phyloP scores from a whole-genome alignment of 1,284 basidiomycete genomes.

The Stygiomarasmius scandens region DNA sequence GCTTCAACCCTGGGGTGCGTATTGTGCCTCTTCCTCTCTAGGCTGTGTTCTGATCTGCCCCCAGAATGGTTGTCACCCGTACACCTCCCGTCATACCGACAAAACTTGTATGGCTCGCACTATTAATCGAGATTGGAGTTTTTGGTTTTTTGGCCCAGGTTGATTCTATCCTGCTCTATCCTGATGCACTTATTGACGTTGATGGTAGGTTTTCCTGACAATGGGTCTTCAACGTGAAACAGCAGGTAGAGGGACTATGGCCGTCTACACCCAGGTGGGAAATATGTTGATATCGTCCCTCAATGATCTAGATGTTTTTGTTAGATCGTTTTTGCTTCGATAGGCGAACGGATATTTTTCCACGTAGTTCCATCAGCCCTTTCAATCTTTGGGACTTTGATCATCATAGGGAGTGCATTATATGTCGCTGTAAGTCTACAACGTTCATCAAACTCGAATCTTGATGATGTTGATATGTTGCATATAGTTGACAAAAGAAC shows the following conservation, averaged over 20 bases:
- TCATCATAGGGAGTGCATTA: slow-evolving; percentile 62
- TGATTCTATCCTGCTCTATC: slow-evolving; percentile 5
- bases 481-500: slow-evolving; percentile 10
- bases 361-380: slow-evolving; percentile 52
- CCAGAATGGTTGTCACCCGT: slow-evolving; percentile 46
- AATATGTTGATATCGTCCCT: no score
- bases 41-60: no score
- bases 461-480: no score
- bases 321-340: slow-evolving; percentile 65
- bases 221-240: slow-evolving; percentile 70
- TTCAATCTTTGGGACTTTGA: slow-evolving; percentile 56
- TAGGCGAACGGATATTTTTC: slow-evolving; percentile 66
- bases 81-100: slow-evolving; percentile 51
- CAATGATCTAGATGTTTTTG: no score
- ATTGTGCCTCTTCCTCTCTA: no score
- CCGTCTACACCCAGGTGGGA: slow-evolving; percentile 64
- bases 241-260: slow-evolving; percentile 62
- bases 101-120: slow-evolving; percentile 44
- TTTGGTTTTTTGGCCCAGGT: slow-evolving; percentile 67
- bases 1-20: slow-evolving; percentile 53
- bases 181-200: neutral
- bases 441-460: no score
- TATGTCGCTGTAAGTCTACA: slow-evolving; percentile 56
- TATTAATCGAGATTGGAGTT: slow-evolving; percentile 51
- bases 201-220: slow-evolving; percentile 53